Percentiles rank a stretch among this genome's conserved stretches.
Evolutionary conservation across 1,284 basidiomycete species (phyloP).

Genomic region (Puccinia coronata): DNA sequence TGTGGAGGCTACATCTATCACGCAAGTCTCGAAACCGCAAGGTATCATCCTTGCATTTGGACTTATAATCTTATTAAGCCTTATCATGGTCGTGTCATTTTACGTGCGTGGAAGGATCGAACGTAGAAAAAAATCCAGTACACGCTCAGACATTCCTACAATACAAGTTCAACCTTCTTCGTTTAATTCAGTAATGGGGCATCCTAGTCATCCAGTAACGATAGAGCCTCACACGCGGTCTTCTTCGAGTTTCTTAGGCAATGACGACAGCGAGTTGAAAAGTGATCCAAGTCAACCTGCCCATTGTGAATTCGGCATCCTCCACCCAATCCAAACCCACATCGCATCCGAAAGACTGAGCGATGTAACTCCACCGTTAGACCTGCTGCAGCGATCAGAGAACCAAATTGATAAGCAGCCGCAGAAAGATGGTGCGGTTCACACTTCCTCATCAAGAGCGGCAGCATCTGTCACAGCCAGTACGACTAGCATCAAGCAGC

Average conservation of each 20-base stretch:
- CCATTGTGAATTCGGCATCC: neutral
- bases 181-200: neutral
- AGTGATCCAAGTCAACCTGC: neutral
- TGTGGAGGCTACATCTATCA: neutral
- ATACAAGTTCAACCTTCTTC: neutral
- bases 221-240: neutral
- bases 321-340: neutral
- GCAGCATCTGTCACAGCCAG: neutral
- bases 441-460: constrained; percentile 10
- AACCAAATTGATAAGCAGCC: neutral
- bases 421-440: neutral
- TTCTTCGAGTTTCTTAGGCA: neutral
- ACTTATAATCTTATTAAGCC: neutral
- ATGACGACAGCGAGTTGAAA: neutral
- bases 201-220: constrained; percentile 11
- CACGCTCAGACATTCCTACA: neutral
- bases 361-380: constrained; percentile 9
- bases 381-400: constrained; percentile 13
- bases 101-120: neutral
- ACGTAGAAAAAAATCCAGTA: neutral
- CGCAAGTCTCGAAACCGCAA: constrained; percentile 9
- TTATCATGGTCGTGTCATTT: neutral
- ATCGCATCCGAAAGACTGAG: neutral
- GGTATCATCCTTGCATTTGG: constrained; percentile 15
- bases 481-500: neutral